A percentile compares a stretch with the other conserved stretches of the same genome.
These are phyloP conservation scores for Gypsophila paniculata DNA, from an alignment of 179 eudicot species.

Conservation along the genomic window DNA sequence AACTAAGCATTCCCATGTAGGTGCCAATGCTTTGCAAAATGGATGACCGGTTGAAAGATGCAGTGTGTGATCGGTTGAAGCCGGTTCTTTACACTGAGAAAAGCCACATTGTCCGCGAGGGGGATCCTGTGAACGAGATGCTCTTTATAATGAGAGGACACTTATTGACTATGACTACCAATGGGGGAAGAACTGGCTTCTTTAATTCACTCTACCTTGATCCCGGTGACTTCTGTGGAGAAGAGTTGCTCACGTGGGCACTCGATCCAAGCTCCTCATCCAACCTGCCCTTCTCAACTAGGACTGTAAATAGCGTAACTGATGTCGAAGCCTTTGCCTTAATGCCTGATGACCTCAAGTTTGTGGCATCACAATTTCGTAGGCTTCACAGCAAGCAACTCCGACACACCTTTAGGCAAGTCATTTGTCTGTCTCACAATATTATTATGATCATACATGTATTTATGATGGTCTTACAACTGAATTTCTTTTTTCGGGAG, in stretches of 20 bases:
- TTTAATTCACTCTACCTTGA: slow-evolving; percentile 52
- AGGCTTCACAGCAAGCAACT: slow-evolving; percentile 66
- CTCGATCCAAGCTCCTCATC: slow-evolving; percentile 58
- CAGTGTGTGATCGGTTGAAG: slow-evolving; percentile 63
- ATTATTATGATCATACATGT: not conserved
- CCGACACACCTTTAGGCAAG: slow-evolving; percentile 57
- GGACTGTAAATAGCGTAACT: slow-evolving; percentile 52
- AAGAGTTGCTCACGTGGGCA: slow-evolving; percentile 76
- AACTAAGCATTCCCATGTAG: slow-evolving; percentile 26
- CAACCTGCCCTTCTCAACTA: slow-evolving; percentile 62
- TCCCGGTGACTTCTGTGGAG: slow-evolving; percentile 67
- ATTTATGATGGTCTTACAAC: not conserved
- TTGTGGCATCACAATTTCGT: slow-evolving; percentile 59
- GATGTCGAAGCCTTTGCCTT: slow-evolving; percentile 71
- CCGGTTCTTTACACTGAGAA: slow-evolving; percentile 57
- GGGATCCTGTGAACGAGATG: slow-evolving; percentile 76
- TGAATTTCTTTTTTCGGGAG: no score
- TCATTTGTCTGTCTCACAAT: not conserved
- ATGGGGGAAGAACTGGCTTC: slow-evolving; percentile 72
- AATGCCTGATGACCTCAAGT: slow-evolving; percentile 56
- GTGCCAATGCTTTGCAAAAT: slow-evolving; percentile 64
- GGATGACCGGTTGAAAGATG: slow-evolving; percentile 64
- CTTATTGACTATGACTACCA: slow-evolving; percentile 61
- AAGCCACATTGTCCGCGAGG: slow-evolving; percentile 56
- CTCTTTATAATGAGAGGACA: slow-evolving; percentile 65